These are phyloP conservation scores for Sherardia arvensis DNA, from an alignment of 257 asterid species.

Conservation along the genomic window DNA sequence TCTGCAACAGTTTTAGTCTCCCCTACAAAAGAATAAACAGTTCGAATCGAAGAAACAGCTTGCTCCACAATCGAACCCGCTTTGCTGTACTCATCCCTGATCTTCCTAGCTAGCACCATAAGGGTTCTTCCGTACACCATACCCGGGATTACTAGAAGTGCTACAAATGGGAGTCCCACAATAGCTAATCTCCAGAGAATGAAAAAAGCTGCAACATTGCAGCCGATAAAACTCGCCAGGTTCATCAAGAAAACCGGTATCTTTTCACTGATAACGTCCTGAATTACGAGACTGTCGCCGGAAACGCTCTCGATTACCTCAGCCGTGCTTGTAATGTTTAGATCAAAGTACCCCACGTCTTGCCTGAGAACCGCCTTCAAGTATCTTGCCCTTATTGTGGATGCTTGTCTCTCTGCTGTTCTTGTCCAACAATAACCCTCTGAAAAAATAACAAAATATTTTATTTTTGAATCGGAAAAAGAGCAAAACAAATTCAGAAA, in stretches of 20 bases:
- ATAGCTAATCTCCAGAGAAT: not conserved
- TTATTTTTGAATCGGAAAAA: not conserved
- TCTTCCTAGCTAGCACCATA: not conserved
- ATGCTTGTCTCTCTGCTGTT: conserved; percentile 1
- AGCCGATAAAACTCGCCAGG: not conserved
- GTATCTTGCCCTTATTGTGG: not conserved
- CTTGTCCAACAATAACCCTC: conserved; percentile 1
- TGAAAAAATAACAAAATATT: not conserved
- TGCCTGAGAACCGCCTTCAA: not conserved
- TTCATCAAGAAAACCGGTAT: not conserved
- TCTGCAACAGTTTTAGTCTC: not conserved
- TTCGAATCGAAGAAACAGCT: not conserved
- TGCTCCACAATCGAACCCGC: not conserved
- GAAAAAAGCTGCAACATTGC: not conserved
- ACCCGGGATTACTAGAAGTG: not conserved
- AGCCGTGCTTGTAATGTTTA: not conserved
- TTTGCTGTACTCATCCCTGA: not conserved
- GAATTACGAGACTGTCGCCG: not conserved
- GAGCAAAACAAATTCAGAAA: conserved; percentile 33
- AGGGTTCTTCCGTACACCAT: not conserved
- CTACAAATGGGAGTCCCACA: not conserved
- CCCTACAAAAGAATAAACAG: not conserved
- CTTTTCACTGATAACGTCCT: not conserved
- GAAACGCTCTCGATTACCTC: not conserved
- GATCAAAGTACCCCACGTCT: not conserved